phyloP scores from a whole-genome alignment of 2,329 filamentous ascomycete genomes.

The Claviceps maximensis region DNA sequence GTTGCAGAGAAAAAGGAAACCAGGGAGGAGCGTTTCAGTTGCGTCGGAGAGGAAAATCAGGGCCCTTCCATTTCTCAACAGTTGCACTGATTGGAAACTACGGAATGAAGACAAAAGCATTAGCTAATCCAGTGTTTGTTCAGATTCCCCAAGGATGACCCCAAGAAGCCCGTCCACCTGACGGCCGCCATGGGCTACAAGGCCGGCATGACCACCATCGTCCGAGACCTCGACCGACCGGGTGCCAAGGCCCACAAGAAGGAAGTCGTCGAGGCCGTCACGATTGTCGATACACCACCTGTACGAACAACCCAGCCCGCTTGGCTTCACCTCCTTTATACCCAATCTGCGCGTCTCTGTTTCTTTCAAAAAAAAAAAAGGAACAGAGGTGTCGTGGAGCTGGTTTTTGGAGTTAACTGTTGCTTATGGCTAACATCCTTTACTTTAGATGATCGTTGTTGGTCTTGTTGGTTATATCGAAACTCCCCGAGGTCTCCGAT shows the following conservation, averaged over 20 bases:
- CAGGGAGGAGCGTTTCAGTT: not conserved
- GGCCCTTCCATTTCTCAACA: not conserved
- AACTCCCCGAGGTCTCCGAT: constrained; percentile 97
- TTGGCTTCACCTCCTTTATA: constrained; percentile 43
- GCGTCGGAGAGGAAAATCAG: not conserved
- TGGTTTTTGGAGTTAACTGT: constrained; percentile 10
- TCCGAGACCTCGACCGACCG: constrained; percentile 96
- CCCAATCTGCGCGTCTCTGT: not conserved
- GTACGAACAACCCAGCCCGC: constrained; percentile 81
- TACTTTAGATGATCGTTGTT: constrained; percentile 91
- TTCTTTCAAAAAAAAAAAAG: too few species aligned
- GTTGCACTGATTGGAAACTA: not conserved
- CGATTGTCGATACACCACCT: constrained; percentile 84
- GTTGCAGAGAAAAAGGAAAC: not conserved
- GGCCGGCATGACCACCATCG: constrained; percentile 99
- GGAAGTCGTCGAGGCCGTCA: constrained; percentile 82
- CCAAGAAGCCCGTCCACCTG: constrained; percentile 98
- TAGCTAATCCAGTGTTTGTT: not conserved
- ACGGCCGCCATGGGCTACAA: constrained; percentile 99
- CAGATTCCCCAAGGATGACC: constrained; percentile 99
- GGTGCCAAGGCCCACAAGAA: constrained; percentile 99
- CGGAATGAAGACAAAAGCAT: too few species aligned
- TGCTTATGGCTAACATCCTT: constrained; percentile 58
- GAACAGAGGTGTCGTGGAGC: not conserved
- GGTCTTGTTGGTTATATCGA: constrained; percentile 99